phyloP scores from a whole-genome alignment of 176 grass and related monocot genomes.

The Zizania latifolia region DNA sequence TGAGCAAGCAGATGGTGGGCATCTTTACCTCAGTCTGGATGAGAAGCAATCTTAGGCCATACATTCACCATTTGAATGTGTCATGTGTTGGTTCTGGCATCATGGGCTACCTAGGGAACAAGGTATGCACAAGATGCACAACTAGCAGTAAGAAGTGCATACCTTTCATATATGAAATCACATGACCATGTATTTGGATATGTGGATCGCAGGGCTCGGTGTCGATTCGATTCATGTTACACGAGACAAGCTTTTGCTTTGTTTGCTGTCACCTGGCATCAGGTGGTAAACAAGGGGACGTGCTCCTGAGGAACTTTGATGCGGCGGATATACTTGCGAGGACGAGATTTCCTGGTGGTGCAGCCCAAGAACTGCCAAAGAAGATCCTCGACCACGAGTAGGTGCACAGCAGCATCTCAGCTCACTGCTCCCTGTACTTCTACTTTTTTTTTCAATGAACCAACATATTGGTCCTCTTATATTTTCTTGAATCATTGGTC shows the following conservation, averaged over 20 bases:
- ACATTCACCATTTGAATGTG: conserved; percentile 51
- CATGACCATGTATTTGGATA: conserved; percentile 2
- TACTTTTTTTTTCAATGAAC: background rate
- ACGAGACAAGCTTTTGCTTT: conserved; percentile 80
- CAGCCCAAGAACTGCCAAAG: conserved; percentile 48
- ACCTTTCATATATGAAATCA: background rate
- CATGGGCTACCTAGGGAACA: conserved; percentile 92
- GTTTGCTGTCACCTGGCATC: conserved; percentile 96
- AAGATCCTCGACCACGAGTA: conserved; percentile 88
- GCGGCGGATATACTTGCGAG: conserved; percentile 52
- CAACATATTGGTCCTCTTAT: background rate
- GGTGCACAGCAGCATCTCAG: conserved; percentile 36
- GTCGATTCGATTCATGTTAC: conserved; percentile 69
- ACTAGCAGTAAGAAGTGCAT: background rate
- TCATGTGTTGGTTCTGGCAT: conserved; percentile 80
- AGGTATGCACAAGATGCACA: conserved; percentile 45
- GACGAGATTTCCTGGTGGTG: conserved; percentile 48
- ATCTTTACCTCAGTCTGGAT: conserved; percentile 74
- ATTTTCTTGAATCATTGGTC: background rate
- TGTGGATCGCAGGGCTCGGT: conserved; percentile 64
- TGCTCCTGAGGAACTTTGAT: conserved; percentile 69
- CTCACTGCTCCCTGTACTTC: background rate
- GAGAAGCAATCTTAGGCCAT: conserved; percentile 51
- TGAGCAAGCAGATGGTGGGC: conserved; percentile 97
- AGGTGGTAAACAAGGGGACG: conserved; percentile 72